Evolutionary conservation across 768 basidiomycete species (phyloP), one percentile per base, ranked within the genome.

Genomic region (Tricholoma hemisulphureum): DNA sequence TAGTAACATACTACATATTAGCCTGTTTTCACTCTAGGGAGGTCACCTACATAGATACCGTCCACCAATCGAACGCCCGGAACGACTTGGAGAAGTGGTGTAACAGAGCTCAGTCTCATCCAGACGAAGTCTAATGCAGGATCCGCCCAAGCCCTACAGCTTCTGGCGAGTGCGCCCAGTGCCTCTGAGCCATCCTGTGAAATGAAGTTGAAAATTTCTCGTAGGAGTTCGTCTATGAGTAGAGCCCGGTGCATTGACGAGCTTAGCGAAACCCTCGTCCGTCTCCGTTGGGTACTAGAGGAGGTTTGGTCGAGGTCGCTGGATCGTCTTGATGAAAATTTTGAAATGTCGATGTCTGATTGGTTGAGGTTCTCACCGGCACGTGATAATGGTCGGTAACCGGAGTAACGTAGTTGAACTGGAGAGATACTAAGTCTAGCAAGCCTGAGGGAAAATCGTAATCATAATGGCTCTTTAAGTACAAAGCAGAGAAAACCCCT

Each of bases 201-300:
- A 52, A 68, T 62, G 46, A 49, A 64, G n/a, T 64, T 63, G 51
- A 83, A 74, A 54, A 83, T 75, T 34, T 69, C 64, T 46, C 76
- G 75, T 20, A 83, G 66, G 50, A 83, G 73, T 61, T 84, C 81
- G 67, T 83, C 82, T 49, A 83, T 73, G 58, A 77, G 65, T 28
- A 84, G 70, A 9, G 70, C 75, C 32, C 59, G 57, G 60, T 83
- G 81, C 81, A 81, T 82, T 34, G 37, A 51, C 26, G 14, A 45
- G 26, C 14, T 43, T 7, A 46, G 4, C 24, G 16, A 26, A 16
- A 46, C 39, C 11, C 11, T n/a, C 45, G 6, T 10, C 3, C 41
- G 20, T 21, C 10, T 21, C 41, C 20, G 41, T 23, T 23, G 41
- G 23, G 13, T 10, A 23, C 41, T 13, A n/a, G n/a, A n/a, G 20